Conservation (phyloP, 306 rosid species). For the Psophocarpus tetragonolobus region DNA sequence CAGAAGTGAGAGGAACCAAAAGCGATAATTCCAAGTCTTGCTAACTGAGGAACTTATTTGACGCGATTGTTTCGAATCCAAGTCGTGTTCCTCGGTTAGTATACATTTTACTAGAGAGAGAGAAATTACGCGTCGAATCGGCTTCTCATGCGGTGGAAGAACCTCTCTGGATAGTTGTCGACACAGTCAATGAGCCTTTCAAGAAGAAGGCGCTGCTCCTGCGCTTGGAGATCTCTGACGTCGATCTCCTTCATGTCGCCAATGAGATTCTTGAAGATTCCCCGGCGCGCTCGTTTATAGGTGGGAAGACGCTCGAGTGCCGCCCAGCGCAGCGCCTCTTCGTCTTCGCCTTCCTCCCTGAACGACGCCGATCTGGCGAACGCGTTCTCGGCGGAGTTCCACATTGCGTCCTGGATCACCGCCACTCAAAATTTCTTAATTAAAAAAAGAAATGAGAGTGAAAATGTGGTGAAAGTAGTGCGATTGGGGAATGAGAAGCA, state of each 20-base stretch:
- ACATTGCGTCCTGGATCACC: slow-evolving; percentile 45
- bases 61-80: neutral
- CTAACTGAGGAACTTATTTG: neutral
- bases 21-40: neutral
- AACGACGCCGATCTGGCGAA: slow-evolving; percentile 69
- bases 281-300: slow-evolving; percentile 72
- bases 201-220: slow-evolving; percentile 68
- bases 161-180: slow-evolving; percentile 69
- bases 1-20: neutral
- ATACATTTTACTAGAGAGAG: slow-evolving; percentile 5
- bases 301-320: slow-evolving; percentile 93
- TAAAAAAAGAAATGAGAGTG: neutral
- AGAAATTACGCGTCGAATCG: slow-evolving; percentile 75
- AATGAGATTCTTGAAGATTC: slow-evolving; percentile 65
- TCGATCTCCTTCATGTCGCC: slow-evolving; percentile 74
- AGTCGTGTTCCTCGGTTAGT: neutral
- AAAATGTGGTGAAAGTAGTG: neutral
- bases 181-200: slow-evolving; percentile 57
- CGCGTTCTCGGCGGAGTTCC: slow-evolving; percentile 89
- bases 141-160: slow-evolving; percentile 71
- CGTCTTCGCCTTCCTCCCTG: slow-evolving; percentile 64
- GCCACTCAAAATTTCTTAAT: neutral
- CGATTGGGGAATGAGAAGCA: neutral
- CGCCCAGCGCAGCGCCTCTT: slow-evolving; percentile 96
- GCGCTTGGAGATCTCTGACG: slow-evolving; percentile 58